These are phyloP conservation scores for Nitzschia inconspicua DNA, from an alignment of 108 stramenopile genomes.

Conservation along the genomic window DNA sequence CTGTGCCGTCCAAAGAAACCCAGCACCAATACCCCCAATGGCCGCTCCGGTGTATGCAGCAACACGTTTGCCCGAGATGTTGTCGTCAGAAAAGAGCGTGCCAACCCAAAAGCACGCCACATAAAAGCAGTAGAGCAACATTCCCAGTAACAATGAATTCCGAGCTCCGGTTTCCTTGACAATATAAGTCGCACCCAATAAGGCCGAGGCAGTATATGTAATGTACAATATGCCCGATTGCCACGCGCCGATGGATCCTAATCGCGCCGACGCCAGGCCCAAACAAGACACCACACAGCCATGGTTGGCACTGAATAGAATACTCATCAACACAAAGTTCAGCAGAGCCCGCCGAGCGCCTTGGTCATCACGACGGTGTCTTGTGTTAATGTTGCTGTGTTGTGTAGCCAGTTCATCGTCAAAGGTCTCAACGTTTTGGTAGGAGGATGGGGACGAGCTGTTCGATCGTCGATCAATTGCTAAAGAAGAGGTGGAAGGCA, in stretches of 20 bases:
- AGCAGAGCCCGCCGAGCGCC: not conserved
- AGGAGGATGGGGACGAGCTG: no score
- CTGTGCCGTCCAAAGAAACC: conserved; percentile 81
- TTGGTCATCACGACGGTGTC: no score
- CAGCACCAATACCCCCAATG: conserved; percentile 74
- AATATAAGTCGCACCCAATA: conserved; percentile 63
- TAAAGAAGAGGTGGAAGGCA: no score
- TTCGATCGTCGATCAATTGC: no score
- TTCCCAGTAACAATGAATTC: conserved; percentile 55
- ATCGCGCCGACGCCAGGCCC: conserved; percentile 51
- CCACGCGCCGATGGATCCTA: conserved; percentile 56
- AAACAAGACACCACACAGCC: conserved; percentile 55
- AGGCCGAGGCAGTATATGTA: conserved; percentile 62
- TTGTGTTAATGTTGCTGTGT: no score
- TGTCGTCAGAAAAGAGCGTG: not conserved
- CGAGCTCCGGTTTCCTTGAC: conserved; percentile 54
- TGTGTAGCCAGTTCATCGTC: no score
- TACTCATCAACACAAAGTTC: conserved; percentile 52
- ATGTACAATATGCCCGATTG: conserved; percentile 57
- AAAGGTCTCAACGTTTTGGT: no score
- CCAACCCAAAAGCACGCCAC: conserved; percentile 67
- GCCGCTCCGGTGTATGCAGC: conserved; percentile 54
- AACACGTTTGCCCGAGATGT: not conserved
- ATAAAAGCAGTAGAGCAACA: conserved; percentile 67
- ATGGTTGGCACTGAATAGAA: conserved; percentile 67